phyloP scores from a whole-genome alignment of 345 rosid genomes.

The Physaria fendleri region DNA sequence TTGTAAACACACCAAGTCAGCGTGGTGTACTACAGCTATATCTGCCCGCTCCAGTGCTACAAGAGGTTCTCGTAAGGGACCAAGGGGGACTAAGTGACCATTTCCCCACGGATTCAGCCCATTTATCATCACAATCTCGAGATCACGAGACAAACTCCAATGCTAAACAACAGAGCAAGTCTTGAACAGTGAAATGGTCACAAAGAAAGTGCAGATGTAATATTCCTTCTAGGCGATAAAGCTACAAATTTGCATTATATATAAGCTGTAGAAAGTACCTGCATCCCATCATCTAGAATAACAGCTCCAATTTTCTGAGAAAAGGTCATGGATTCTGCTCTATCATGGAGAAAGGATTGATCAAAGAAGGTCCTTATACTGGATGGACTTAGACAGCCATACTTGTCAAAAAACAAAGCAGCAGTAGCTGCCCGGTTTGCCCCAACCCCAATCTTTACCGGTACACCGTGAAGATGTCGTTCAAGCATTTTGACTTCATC shows the following conservation, averaged over 20 bases:
- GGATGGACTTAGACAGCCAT: conserved; percentile 42
- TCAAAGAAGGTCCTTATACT: conserved; percentile 10
- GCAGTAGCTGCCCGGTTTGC: conserved; percentile 66
- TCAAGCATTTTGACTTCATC: conserved; percentile 83
- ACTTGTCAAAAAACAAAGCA: conserved; percentile 38
- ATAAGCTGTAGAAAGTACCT: conserved; percentile 36
- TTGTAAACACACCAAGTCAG: conserved; percentile 44
- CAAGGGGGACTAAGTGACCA: conserved; percentile 51
- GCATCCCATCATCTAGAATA: conserved; percentile 89
- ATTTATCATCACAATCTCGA: conserved; percentile 82
- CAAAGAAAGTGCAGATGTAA: background rate
- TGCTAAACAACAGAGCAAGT: conserved; percentile 43
- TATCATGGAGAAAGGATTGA: conserved; percentile 3
- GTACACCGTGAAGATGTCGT: conserved; percentile 47
- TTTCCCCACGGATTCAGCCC: conserved; percentile 81
- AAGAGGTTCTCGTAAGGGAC: conserved; percentile 82
- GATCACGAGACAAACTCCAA: conserved; percentile 67
- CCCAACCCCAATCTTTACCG: conserved; percentile 58
- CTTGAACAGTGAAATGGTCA: background rate
- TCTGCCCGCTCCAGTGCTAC: conserved; percentile 55
- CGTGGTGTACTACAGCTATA: conserved; percentile 59
- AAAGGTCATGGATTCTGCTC: conserved; percentile 5
- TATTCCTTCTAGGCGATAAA: background rate
- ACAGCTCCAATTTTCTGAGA: conserved; percentile 39
- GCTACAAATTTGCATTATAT: background rate